Evolutionary conservation across 1,284 basidiomycete species (phyloP), one percentile per base, ranked within the genome.

Genomic region (Hemileia vastatrix): DNA sequence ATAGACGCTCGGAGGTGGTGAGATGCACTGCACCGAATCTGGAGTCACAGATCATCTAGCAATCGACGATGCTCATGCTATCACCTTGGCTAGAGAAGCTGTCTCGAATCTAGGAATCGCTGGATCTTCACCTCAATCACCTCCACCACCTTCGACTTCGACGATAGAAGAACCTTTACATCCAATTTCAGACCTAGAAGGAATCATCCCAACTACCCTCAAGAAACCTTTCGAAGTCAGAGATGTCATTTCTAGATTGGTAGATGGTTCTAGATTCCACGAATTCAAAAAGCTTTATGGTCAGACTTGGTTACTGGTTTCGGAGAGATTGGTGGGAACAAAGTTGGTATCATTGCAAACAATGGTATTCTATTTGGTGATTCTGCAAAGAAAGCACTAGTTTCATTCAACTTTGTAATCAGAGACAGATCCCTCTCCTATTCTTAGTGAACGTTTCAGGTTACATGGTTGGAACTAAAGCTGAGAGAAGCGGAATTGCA

Each of bases 261-360:
- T 93, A 3, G 92, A 96, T 69, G 91, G 90, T 2, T 91, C 88
- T 72, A 83, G 85, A 63, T 93, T 96, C 76, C 82, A 90, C 67
- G 92, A 95, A 77, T 96, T 94, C 81, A 96, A 96, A 80, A 88
- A 87, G 76, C 90, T 92, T 72, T 95, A 94, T 73, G 92, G 73
- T n/a, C 79, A 85, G 53, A 94, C 90, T 0, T 96, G 63, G 83
- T 95, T 58, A 95, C 91, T 5, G 90, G 76, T 4, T 77, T 76
- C 48, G 72, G 74, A 88, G 70, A 67, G 81, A 78, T 56, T 13
- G 8, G 19, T 2, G 11, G 15, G 11, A 21, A 11, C 50, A 31
- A 18, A 33, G 3, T 59, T 48, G 19, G 31, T 47, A 11, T 27
- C 50, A 82, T 94, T 36, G 93, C 86, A 44, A 96, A 96, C 78